phyloP scores from a whole-genome alignment of 495 filamentous ascomycete genomes.

The Talaromyces thailandensis region DNA sequence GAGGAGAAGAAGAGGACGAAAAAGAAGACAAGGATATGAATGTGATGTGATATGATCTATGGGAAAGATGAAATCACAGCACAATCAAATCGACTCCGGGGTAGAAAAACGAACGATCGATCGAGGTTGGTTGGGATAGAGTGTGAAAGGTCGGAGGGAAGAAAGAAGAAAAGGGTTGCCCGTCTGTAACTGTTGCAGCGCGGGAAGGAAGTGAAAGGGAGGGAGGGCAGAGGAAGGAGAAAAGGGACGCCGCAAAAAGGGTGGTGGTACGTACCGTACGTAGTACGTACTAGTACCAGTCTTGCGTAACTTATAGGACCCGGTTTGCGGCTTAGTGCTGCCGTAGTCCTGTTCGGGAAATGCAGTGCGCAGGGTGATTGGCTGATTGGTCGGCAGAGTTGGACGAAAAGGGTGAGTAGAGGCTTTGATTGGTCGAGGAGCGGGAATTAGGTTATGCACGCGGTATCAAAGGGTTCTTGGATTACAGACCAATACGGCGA shows the following conservation, averaged over 20 bases:
- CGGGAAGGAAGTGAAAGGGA: slow-evolving; percentile 13
- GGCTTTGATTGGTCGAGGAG: slow-evolving; percentile 17
- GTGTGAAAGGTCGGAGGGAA: slow-evolving; percentile 9
- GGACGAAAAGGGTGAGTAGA: not conserved
- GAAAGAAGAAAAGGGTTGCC: not conserved
- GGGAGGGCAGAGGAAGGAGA: slow-evolving; percentile 10
- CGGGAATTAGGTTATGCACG: slow-evolving; percentile 10
- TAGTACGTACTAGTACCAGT: not conserved
- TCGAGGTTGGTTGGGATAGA: not conserved
- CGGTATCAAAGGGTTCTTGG: not conserved
- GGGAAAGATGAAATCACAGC: not conserved
- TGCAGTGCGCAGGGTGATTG: not conserved
- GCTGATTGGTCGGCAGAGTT: not conserved
- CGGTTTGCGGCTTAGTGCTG: slow-evolving; percentile 5
- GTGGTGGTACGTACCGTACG: not conserved
- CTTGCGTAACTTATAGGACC: not conserved
- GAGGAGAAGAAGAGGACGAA: not conserved
- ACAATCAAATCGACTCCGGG: not conserved
- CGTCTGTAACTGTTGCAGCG: slow-evolving; percentile 6
- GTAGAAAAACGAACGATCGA: slow-evolving; percentile 13
- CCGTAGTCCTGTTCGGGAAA: slow-evolving; percentile 6
- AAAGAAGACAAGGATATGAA: not conserved
- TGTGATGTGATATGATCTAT: not conserved
- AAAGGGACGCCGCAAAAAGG: slow-evolving; percentile 15
- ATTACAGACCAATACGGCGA: not conserved